Conservation (phyloP, 768 basidiomycete species). For the Lactarius indigo region DNA sequence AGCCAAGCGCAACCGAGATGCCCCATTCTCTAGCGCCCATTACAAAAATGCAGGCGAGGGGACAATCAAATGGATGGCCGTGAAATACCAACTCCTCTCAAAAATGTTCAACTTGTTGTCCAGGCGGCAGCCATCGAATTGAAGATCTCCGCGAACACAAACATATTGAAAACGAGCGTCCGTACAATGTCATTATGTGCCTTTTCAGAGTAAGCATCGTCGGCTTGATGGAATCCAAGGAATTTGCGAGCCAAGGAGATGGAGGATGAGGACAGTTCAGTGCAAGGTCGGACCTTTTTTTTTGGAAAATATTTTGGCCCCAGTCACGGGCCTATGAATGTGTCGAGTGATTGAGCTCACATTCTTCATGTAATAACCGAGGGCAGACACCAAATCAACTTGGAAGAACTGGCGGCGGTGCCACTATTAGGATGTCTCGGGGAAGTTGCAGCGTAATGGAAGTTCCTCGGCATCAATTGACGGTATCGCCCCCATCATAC, state of each 20-base stretch:
- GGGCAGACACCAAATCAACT: no score
- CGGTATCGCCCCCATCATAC: no score
- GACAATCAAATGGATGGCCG: conserved; percentile 73
- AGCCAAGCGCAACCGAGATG: conserved; percentile 82
- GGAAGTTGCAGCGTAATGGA: no score
- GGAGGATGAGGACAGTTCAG: conserved; percentile 85
- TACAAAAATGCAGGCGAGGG: neutral
- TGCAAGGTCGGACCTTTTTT: no score
- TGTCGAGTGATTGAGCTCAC: no score
- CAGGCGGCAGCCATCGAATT: conserved; percentile 88
- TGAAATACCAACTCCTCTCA: conserved; percentile 80
- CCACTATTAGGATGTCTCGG: no score
- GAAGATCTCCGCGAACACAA: conserved; percentile 63
- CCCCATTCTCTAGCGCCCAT: conserved; percentile 89
- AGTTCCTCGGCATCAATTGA: no score
- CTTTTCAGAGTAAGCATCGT: conserved; percentile 31
- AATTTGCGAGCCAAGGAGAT: conserved; percentile 82
- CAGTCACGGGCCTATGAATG: no score
- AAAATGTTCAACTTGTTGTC: conserved; percentile 88
- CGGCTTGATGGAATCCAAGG: conserved; percentile 49
- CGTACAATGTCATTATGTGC: conserved; percentile 52
- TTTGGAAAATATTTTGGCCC: no score
- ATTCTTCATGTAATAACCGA: no score
- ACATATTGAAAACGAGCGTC: conserved; percentile 79
- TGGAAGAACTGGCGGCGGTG: no score